Base-by-base conservation (phyloP, 2,329 filamentous ascomycete genomes). In the Colletotrichum euphorbiae region DNA sequence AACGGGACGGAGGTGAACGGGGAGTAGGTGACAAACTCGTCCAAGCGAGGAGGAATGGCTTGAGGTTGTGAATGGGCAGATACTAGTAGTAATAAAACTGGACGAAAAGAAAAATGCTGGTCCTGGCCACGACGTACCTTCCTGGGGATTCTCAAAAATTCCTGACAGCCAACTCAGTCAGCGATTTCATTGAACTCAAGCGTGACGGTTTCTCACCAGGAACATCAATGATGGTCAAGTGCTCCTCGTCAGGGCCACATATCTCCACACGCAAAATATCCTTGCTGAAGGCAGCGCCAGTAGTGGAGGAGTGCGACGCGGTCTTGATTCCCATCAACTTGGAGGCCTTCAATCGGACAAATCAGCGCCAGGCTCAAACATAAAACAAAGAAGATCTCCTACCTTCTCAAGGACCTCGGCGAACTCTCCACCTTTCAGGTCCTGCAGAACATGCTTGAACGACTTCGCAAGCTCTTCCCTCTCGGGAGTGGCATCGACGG, bases 401-500 rank as follows among this genome's bases (percentile, higher is more conserved):
- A 59, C 65, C 17, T 64, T 31, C 36, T 45, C 38, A 6, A 68
- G 52, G 3, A 64, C 61, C 15, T 59, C 19, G n/a, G 60, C 65
- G 31, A 68, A 68, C 36, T 57, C 19, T 17, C 19, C 43, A 2
- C 65, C 80, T 93, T 76, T 96, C 91, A 54, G 95, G 81, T 31
- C 95, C 90, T 2, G 92, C 6, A 95, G 78, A 90, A 93, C 83
- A 95, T 96, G 75, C 92, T 93, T 55, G 91, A 93, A 57, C 6
- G 33, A 43, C 43, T 56, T 67, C 4, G 63, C 63, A 5, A 36
- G 43, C 5, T 51, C 33, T 1, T 21, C 58, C 15, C 33, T 67
- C 11, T 50, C 50, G 2, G 31, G n/a, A 5, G 21, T 31, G 6
- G 31, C 56, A 13, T 67, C 64, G 19, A 38, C 72, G 0, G 81